Evolutionary conservation across 2,329 filamentous ascomycete species (phyloP).

Genomic region (Fusarium tjaetaba): DNA sequence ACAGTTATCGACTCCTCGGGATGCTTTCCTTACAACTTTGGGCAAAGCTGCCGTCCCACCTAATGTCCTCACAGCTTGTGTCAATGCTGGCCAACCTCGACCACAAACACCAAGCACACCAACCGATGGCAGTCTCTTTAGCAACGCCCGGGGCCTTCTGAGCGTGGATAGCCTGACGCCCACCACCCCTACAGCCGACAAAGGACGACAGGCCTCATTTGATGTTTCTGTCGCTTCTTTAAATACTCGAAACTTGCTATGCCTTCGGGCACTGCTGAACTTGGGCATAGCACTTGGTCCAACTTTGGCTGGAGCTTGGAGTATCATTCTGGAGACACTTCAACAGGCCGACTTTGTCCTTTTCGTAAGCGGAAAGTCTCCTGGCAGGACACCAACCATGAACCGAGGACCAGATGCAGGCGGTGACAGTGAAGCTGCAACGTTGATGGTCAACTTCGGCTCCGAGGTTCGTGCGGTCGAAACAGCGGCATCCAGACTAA

Average conservation of each 20-base stretch:
- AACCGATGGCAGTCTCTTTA: slow-evolving; percentile 69
- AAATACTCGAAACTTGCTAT: slow-evolving; percentile 90
- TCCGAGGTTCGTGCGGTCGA: slow-evolving; percentile 89
- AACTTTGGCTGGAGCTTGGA: slow-evolving; percentile 85
- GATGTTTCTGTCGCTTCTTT: slow-evolving; percentile 67
- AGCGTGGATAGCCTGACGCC: slow-evolving; percentile 77
- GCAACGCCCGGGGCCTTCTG: slow-evolving; percentile 76
- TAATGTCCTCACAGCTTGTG: slow-evolving; percentile 72
- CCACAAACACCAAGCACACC: slow-evolving; percentile 57
- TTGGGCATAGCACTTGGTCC: slow-evolving; percentile 93
- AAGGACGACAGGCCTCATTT: slow-evolving; percentile 66
- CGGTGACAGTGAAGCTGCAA: slow-evolving; percentile 61
- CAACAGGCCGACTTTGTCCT: slow-evolving; percentile 93
- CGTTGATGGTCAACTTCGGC: slow-evolving; percentile 73
- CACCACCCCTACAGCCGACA: slow-evolving; percentile 65
- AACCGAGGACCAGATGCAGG: slow-evolving; percentile 58
- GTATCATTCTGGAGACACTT: slow-evolving; percentile 89
- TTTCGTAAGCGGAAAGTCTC: slow-evolving; percentile 67
- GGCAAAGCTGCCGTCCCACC: slow-evolving; percentile 93
- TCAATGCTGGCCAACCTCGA: slow-evolving; percentile 59
- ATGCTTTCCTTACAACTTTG: slow-evolving; percentile 93
- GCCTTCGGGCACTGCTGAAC: slow-evolving; percentile 90
- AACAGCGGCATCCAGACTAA: slow-evolving; percentile 82
- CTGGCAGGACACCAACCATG: slow-evolving; percentile 61
- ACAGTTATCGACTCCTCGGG: slow-evolving; percentile 83